Evolutionary conservation across 305 asterid species (phyloP), one percentile per base, ranked within the genome.

Genomic region (Euphrasia arctica): DNA sequence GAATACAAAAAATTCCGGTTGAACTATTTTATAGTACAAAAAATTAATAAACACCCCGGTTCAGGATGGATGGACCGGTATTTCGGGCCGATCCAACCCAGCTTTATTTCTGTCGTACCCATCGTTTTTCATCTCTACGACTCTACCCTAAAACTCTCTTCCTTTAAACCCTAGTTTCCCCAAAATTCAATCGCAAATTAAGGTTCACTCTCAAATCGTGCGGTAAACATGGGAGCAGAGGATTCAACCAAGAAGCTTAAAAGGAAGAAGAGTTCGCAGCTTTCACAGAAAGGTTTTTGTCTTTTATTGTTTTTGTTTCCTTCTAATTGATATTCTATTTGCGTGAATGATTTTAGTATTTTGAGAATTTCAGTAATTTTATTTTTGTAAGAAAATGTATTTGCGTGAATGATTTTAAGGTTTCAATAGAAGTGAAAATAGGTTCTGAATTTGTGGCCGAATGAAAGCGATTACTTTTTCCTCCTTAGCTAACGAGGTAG

Each of bases 231-330:
- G 82, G 82, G 68, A 22, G 60, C 67, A 15, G 73, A 71, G 41
- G 65, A 39, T 70, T 69, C 77, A 62, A 49, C 32, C n/a, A 73
- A 57, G 79, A 76, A 75, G 75, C 68, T 34, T 3, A 76, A 66
- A 58, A 66, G 73, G 52, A 69, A 52, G 73, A 66, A 54, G 58
- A 64, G 56, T 15, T 62, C 69, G 61, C 51, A 10, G 15, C n/a
- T 45, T 45, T 58, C 66, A 49, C 63, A 67, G 36, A 69, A 14
- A 54, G 80, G 86, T 75, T 10, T 13, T 32, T 18, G 55, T 50
- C 49, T 64, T 55, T 3, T 27, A 9, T 14, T 10, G 3, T 25
- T 28, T 28, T 27, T 27, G 25, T 13, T 49, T 3, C 14, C 29
- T n/a, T 18, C 45, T 9, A 2, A 5, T 25, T 15, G 29, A 11